Base-by-base conservation (phyloP, 2,329 filamentous ascomycete genomes). In the Trichoderma sp. region DNA sequence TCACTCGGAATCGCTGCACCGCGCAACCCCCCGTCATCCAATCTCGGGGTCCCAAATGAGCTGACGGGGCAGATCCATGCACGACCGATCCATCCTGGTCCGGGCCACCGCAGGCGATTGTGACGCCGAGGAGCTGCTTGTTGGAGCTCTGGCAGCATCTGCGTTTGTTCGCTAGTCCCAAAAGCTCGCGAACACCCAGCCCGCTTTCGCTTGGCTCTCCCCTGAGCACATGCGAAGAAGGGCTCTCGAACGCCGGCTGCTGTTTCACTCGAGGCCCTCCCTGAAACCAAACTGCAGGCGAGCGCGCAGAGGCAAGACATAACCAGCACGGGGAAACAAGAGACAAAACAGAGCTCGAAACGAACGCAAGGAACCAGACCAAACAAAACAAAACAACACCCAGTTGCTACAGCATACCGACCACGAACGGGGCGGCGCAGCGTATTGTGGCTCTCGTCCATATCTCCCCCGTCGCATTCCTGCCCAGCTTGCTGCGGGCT, bases 1-100 rank as follows among this genome's bases (percentile, higher is more conserved):
- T 68, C 66, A 24, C 49, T 51, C 61, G 49, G 34, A 24, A n/a
- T 21, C 39, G 63, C 63, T 58, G n/a, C 61, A 39, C 32, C 30
- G 46, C 46, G n/a, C 46, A 43, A 43, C 24, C 58, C 67, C 54
- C 59, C 28, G 63, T 34, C 54, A 28, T 69, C 55, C 60, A 65
- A 65, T 69, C 60, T 65, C 54, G 60, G 60, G 54, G 52, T 37
- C 18, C 59, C 43, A 69, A 69, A 69, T 69, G 67, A 69, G 66
- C 66, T 68, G 37, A 68, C 58, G 59, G 66, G 66, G 59, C 59
- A 37, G 59, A 69, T 69, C 60, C 67, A 69, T 69, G 67, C 67
- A 65, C 43, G 60, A 43, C 21, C 37, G 60, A 65, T 58, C 51
- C 54, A 65, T 63, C 68, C 68, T 69, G 56, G 60, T 68, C 18